Base-by-base conservation (phyloP, 2,329 filamentous ascomycete species). In the Aspergillus novofumigatus region DNA sequence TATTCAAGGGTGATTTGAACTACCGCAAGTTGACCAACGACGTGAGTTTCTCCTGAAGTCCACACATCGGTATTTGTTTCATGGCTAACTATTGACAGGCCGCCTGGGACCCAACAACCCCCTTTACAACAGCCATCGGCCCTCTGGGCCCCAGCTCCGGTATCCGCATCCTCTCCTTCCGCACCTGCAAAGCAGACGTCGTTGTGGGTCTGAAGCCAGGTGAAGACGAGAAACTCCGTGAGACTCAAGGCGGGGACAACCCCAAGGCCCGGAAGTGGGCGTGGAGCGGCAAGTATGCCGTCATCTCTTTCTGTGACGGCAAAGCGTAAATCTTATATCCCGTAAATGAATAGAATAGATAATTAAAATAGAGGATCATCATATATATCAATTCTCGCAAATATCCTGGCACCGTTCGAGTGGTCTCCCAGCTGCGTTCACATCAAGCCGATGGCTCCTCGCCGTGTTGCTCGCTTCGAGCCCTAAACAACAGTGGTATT, bases 1-100 rank as follows among this genome's bases (percentile, higher is more conserved):
- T 99, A 55, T 97, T 97, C 81, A 99, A 99, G 80, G 94, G 94
- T 2, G 94, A 99, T 71, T 73, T 99, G 65, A 99, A 99, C 77
- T 99, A 97, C 75, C 83, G 94, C 59, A 99, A 99, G 75, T 75
- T 99, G 63, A 92, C 89, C 29, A 89, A 86, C 51, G 94, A 99
- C 80, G 91, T 93, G 77, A 79, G 88, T 79, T 29, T n/a, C 21
- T 2, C 48, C 38, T 14, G 54, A 41, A n/a, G 5, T 32, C 25
- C 45, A 21, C 50, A 9, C n/a, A 32, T 11, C 38, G 41, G 4
- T 45, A 26, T 45, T 32, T 4, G 11, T 8, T 8, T 10, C 23
- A 47, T 26, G 50, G 52, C 59, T 55, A 67, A 56, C 42, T 42
- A 55, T 25, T 20, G 32, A 6, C 32, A 91, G 88, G 86, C 83